Percentiles rank a stretch among this genome's conserved stretches.
Evolutionary conservation across 345 rosid genomes (phyloP).

Genomic region (Pistacia vera): DNA sequence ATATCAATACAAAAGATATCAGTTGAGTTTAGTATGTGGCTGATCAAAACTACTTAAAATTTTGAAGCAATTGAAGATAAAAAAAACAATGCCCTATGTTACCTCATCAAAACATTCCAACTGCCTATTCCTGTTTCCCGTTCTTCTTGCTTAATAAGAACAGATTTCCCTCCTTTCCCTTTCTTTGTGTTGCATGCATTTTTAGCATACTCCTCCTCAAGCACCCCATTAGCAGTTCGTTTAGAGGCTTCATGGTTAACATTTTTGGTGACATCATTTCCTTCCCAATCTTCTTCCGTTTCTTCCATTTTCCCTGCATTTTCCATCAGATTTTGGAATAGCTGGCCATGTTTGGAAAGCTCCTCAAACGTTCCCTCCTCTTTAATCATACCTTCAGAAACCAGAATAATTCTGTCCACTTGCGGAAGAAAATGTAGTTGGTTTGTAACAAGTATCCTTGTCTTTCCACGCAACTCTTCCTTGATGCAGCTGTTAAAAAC

Average conservation of each 20-base stretch:
- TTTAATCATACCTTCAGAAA: constrained; percentile 73
- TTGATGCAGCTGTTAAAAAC: constrained; percentile 88
- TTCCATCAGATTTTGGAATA: constrained; percentile 89
- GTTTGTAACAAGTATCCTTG: constrained; percentile 92
- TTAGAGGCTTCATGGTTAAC: constrained; percentile 38
- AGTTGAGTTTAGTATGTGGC: background rate
- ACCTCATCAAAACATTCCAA: constrained; percentile 87
- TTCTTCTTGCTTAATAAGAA: constrained; percentile 91
- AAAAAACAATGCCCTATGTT: constrained; percentile 2
- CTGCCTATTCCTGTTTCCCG: constrained; percentile 92
- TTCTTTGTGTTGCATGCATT: constrained; percentile 31
- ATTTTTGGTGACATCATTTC: constrained; percentile 25
- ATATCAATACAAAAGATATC: background rate
- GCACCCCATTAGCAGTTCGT: constrained; percentile 36
- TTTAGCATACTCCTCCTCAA: constrained; percentile 26
- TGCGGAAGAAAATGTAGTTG: constrained; percentile 97
- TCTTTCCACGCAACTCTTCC: constrained; percentile 74
- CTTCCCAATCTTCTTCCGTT: constrained; percentile 41
- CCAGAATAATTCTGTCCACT: constrained; percentile 75
- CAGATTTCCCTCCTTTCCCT: constrained; percentile 65
- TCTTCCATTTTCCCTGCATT: constrained; percentile 96
- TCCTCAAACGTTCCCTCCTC: constrained; percentile 93
- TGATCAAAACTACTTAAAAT: background rate
- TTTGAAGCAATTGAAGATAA: background rate
- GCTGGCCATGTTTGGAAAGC: constrained; percentile 64